Conservation (phyloP, 345 rosid species). For the Populus euphratica region DNA sequence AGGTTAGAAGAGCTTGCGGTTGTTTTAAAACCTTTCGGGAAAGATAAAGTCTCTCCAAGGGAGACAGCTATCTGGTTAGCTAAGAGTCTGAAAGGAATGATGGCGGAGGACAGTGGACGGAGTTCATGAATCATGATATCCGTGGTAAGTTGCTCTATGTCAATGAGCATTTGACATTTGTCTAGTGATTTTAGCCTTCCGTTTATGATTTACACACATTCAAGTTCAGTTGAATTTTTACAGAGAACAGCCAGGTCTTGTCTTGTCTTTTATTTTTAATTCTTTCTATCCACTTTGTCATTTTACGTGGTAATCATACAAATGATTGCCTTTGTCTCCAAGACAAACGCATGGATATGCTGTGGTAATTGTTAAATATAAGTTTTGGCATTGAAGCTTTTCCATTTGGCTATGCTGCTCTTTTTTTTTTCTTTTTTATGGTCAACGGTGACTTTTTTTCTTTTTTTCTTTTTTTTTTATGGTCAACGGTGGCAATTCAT, state of each 20-base stretch:
- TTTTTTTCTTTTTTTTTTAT: no score
- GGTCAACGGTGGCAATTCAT: neutral
- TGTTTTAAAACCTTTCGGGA: constrained; percentile 94
- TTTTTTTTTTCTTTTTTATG: no score
- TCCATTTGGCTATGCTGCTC: neutral
- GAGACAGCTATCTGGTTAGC: constrained; percentile 99
- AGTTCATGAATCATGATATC: constrained; percentile 34
- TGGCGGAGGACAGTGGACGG: constrained; percentile 68
- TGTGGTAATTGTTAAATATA: constrained; percentile 15
- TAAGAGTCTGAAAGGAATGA: constrained; percentile 91
- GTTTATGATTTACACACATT: constrained; percentile 16
- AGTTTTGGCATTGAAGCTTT: neutral
- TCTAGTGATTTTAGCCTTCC: constrained; percentile 11
- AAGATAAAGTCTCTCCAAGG: constrained; percentile 91
- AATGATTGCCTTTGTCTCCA: constrained; percentile 13
- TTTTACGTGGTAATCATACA: constrained; percentile 40
- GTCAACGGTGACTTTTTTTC: neutral
- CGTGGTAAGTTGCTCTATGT: constrained; percentile 29
- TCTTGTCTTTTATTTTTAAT: constrained; percentile 13
- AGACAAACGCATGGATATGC: constrained; percentile 22
- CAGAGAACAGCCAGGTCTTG: constrained; percentile 8
- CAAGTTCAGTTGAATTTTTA: constrained; percentile 14
- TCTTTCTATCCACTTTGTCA: constrained; percentile 23
- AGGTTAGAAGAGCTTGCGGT: constrained; percentile 88
- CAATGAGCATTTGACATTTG: constrained; percentile 1